Evolutionary conservation across 345 rosid genomes (phyloP), one percentile per base, ranked within the genome.

Genomic region (Brassica incana): DNA sequence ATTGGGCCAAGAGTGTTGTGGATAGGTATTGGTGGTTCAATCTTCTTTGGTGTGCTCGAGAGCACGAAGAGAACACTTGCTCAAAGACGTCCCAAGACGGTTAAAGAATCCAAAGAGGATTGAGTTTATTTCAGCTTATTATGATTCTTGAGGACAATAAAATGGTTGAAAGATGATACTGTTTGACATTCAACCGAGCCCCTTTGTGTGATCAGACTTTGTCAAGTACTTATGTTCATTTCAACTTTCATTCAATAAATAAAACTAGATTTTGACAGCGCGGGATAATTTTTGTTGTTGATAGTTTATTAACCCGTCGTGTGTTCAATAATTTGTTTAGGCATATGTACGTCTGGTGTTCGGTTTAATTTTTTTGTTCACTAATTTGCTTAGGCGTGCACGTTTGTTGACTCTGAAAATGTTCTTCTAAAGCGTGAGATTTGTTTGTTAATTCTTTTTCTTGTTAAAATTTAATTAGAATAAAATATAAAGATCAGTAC

Each of bases 1-100:
- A 87, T 94, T 8, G 93, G 85, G 29, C 97, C 94, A 20, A 90
- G 98, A 82, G 93, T 92, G 65, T 56, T 92, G 82, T 94, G 98
- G 98, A 90, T 92, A 52, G 98, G 98, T 61, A 89, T 94, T 35
- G 98, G 96, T 0, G 98, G 96, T 62, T 92, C 98, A 5, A 90
- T 92, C 72, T 92, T 92, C 77, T 92, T 95, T 29, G 93, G 99
- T 1, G 93, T 95, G 63, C 85, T 95, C 1, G 98, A 95, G 83
- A 83, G 94, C 75, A 90, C 97, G 2, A 95, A 92, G 87, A 87
- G 89, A 67, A 16, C 82, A 20, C 95, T 92, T 58, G 91, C 89
- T 6, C 78, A 89, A 71, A 86, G 86, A 79, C 88, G 85, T 15
- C 84, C 90, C 68, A 32, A 67, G 14, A 85, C 45, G n/a, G 27